Conservation (phyloP, 371 early-diverging fungal genomes). For the Dichotomocladium elegans region DNA sequence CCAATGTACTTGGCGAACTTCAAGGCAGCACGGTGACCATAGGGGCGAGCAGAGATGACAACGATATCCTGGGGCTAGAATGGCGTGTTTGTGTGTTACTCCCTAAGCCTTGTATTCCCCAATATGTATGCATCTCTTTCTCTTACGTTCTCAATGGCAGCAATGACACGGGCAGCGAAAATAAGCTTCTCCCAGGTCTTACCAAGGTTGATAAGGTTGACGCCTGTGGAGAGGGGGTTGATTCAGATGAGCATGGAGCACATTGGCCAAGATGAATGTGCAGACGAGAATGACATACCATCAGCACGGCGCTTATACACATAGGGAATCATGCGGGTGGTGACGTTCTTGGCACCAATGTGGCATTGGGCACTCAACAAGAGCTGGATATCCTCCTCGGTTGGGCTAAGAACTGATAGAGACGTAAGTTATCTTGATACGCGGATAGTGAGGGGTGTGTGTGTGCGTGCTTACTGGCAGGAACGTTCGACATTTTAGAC, state of each 20-base stretch:
- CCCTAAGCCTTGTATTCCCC: no score
- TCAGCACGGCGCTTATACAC: constrained; percentile 92
- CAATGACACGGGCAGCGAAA: constrained; percentile 97
- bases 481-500: constrained; percentile 17
- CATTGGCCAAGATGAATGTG: no score
- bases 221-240: neutral
- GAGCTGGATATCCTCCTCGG: constrained; percentile 88
- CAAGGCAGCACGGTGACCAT: constrained; percentile 98
- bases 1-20: constrained; percentile 98
- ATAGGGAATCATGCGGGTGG: constrained; percentile 88
- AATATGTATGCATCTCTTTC: no score
- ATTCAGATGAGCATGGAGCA: neutral
- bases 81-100: no score
- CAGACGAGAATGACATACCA: constrained; percentile 45
- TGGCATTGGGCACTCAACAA: constrained; percentile 93
- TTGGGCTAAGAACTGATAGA: constrained; percentile 54
- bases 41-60: constrained; percentile 94
- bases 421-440: neutral
- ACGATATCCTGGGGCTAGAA: constrained; percentile 80
- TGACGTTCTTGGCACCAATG: constrained; percentile 89
- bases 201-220: constrained; percentile 97
- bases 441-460: neutral
- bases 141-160: constrained; percentile 84
- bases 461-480: constrained; percentile 15
- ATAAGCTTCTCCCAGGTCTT: constrained; percentile 99